These are phyloP conservation scores for Fusarium algeriense DNA, from an alignment of 2,329 filamentous ascomycete species.

Conservation along the genomic window DNA sequence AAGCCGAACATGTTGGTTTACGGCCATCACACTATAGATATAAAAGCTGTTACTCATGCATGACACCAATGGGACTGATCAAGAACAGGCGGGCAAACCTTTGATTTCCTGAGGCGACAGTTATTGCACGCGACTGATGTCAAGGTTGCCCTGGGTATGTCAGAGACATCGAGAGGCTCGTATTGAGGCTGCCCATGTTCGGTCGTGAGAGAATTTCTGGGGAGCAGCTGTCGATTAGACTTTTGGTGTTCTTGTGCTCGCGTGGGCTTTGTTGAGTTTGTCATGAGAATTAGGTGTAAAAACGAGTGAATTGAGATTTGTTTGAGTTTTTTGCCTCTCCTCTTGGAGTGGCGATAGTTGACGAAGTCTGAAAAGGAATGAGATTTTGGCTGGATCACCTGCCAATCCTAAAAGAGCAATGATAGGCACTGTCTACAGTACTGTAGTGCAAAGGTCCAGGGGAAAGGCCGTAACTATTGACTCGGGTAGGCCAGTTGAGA, in stretches of 20 bases:
- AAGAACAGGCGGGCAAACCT: slow-evolving; percentile 1
- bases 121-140: slow-evolving; percentile 31
- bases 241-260: slow-evolving; percentile 24
- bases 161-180: slow-evolving; percentile 1
- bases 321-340: not conserved
- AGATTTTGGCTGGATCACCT: not conserved
- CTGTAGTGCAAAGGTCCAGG: not conserved
- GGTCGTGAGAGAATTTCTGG: not conserved
- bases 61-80: too few species aligned
- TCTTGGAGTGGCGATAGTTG: too few species aligned
- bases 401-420: not conserved
- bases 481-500: not conserved
- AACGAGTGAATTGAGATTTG: not conserved
- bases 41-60: not conserved
- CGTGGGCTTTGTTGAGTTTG: slow-evolving; percentile 1
- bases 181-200: slow-evolving; percentile 3
- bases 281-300: slow-evolving; percentile 3
- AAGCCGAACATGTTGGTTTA: slow-evolving; percentile 26
- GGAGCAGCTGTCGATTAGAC: slow-evolving; percentile 19
- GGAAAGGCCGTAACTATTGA: too few species aligned
- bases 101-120: slow-evolving; percentile 21
- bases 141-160: slow-evolving; percentile 6
- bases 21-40: slow-evolving; percentile 20
- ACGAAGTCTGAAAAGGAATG: not conserved
- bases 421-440: not conserved